Conservation (phyloP, 768 basidiomycete genomes). For the Butyriboletus loyo region DNA sequence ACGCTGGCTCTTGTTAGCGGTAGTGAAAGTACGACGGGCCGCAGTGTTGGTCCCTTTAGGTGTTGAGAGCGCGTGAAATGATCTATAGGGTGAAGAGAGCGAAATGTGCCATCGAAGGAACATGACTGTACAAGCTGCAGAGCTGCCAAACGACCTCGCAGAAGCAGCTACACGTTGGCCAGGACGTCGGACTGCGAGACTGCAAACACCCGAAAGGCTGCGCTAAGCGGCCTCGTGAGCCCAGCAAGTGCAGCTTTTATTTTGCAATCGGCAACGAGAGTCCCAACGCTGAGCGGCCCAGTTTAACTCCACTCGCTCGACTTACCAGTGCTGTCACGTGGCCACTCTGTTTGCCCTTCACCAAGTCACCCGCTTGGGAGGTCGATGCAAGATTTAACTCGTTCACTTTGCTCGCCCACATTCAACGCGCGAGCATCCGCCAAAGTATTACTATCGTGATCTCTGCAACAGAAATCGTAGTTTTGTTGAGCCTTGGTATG, state of each 20-base stretch:
- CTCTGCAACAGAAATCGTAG: not conserved
- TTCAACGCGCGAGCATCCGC: not conserved
- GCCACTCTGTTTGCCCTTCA: not conserved
- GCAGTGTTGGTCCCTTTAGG: not conserved
- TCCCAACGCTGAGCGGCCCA: not conserved
- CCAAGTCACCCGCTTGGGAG: not conserved
- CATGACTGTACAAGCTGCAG: conserved; percentile 37
- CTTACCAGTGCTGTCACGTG: conserved; percentile 1
- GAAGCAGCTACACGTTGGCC: conserved; percentile 35
- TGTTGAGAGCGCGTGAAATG: conserved; percentile 17
- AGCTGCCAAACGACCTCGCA: conserved; percentile 40
- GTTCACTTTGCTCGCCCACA: not conserved
- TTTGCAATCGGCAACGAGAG: not conserved
- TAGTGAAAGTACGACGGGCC: conserved; percentile 27
- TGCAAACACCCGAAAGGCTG: conserved; percentile 5
- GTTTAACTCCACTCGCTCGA: no score
- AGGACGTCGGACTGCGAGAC: conserved; percentile 9
- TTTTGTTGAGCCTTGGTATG: not conserved
- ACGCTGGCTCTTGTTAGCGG: conserved; percentile 1
- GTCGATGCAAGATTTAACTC: not conserved
- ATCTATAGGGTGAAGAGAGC: conserved; percentile 26
- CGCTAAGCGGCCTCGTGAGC: conserved; percentile 19
- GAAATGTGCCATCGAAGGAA: conserved; percentile 19
- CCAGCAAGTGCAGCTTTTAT: not conserved
- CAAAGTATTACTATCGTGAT: not conserved